Evolutionary conservation across 495 filamentous ascomycete species (phyloP), one percentile per base, ranked within the genome.

Genomic region (Letharia lupina): DNA sequence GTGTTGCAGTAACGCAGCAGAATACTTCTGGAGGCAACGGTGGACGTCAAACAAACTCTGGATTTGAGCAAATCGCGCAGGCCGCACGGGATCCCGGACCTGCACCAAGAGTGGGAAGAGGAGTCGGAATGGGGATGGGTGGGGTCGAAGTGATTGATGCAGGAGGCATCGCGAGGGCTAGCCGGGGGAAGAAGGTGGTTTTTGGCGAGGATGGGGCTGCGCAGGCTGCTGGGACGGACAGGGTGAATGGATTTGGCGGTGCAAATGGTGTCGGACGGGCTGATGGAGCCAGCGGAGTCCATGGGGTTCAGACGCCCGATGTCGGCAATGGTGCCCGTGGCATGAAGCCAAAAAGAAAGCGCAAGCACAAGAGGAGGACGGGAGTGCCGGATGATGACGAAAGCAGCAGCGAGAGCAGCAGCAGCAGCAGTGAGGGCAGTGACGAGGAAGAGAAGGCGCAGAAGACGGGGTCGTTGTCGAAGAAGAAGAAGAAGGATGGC

Each of bases 311-410:
- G 44, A 18, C 3, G 45, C 45, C 45, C 16, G 20, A 23, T n/a
- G 0, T 1, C 3, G 45, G 18, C 45, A n/a, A 18, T 15, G 44
- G 44, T 8, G 15, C 44, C 16, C 18, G 78, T 68, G 74, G 76
- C 42, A 67, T 71, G 31, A 81, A 81, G 73, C 82, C 81, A 69
- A 86, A 86, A 75, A 79, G 84, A 70, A 81, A 83, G 70, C 86
- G 86, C 63, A 70, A 79, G 65, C 81, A 54, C 58, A 67, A 73
- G 58, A 74, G 77, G 48, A 80, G 80, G 23, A 77, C 75, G 1
- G 73, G 74, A 11, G 74, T 76, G 35, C 75, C 73, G 13, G 76
- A 77, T 57, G 75, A 74, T 59, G 73, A 73, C 67, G 28, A 73
- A 44, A 66, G 63, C 50, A 79, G 75, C 61, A 66, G 76, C 59